These are phyloP conservation scores for Schizonepeta tenuifolia DNA, from an alignment of 257 asterid species.

Conservation along the genomic window DNA sequence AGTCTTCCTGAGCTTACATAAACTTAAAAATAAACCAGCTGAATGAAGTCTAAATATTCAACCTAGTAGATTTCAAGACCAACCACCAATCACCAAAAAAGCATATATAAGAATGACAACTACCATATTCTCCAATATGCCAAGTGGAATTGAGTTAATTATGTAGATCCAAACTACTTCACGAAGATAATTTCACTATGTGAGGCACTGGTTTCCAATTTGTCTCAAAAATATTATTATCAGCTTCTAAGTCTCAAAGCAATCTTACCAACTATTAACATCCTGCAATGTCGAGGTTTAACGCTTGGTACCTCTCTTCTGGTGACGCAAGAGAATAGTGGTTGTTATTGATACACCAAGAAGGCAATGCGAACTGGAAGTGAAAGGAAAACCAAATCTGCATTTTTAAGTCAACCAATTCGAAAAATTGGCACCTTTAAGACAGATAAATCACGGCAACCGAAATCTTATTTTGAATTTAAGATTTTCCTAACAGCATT, in stretches of 20 bases:
- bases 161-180: conserved; percentile 43
- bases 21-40: not conserved
- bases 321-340: conserved; percentile 79
- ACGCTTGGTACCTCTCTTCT: conserved; percentile 97
- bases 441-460: conserved; percentile 93
- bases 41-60: conserved; percentile 14
- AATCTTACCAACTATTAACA: conserved; percentile 98
- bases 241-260: conserved; percentile 91
- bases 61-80: conserved; percentile 18
- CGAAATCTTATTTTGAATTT: conserved; percentile 67
- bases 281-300: conserved; percentile 91
- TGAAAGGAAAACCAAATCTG: conserved; percentile 96
- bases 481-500: conserved; percentile 74
- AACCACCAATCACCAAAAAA: conserved; percentile 31
- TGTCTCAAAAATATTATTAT: conserved; percentile 65
- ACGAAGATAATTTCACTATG: conserved; percentile 49
- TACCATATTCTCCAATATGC: conserved; percentile 32
- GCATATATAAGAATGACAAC: conserved; percentile 27
- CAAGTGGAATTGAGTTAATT: conserved; percentile 32
- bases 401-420: conserved; percentile 99
- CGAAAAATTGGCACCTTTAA: conserved; percentile 94
- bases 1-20: conserved; percentile 17
- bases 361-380: conserved; percentile 92
- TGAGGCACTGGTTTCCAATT: conserved; percentile 49
- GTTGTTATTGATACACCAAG: conserved; percentile 97